Percentiles rank a stretch among this genome's conserved stretches.
These are phyloP conservation scores for Hanseniaspora hatyaiensis DNA, from an alignment of 805 yeast genomes.

Conservation along the genomic window DNA sequence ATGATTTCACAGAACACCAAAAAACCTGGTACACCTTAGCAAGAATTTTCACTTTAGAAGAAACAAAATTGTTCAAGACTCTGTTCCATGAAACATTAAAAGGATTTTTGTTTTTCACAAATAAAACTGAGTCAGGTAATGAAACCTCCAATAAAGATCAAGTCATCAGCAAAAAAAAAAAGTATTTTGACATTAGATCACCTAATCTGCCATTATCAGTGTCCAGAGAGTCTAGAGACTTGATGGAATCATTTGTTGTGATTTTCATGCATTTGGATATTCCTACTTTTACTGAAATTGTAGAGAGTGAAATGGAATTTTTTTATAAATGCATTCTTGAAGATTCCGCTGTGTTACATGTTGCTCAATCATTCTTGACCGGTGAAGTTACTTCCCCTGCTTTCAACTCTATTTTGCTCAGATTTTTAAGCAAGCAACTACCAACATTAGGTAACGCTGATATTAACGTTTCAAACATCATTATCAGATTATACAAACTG, in stretches of 20 bases:
- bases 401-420: conserved; percentile 71
- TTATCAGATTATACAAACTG: conserved; percentile 76
- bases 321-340: conserved; percentile 67
- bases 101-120: conserved; percentile 67
- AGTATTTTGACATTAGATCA: conserved; percentile 53
- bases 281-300: conserved; percentile 87
- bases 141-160: background rate
- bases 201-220: conserved; percentile 77
- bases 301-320: conserved; percentile 65
- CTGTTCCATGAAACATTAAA: conserved; percentile 74
- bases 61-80: conserved; percentile 60
- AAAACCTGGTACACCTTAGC: conserved; percentile 78
- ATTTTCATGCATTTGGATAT: conserved; percentile 90
- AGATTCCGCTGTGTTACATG: conserved; percentile 75
- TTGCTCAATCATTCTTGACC: conserved; percentile 88
- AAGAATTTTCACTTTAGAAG: conserved; percentile 71
- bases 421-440: conserved; percentile 61
- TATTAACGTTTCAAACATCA: conserved; percentile 60
- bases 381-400: conserved; percentile 90
- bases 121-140: conserved; percentile 23
- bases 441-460: conserved; percentile 73
- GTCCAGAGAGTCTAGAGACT: conserved; percentile 84
- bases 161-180: conserved; percentile 19
- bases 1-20: conserved; percentile 36
- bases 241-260: conserved; percentile 90